Conservation (phyloP, 2,329 filamentous ascomycete species). For the Aspergillus ochraceoroseus region DNA sequence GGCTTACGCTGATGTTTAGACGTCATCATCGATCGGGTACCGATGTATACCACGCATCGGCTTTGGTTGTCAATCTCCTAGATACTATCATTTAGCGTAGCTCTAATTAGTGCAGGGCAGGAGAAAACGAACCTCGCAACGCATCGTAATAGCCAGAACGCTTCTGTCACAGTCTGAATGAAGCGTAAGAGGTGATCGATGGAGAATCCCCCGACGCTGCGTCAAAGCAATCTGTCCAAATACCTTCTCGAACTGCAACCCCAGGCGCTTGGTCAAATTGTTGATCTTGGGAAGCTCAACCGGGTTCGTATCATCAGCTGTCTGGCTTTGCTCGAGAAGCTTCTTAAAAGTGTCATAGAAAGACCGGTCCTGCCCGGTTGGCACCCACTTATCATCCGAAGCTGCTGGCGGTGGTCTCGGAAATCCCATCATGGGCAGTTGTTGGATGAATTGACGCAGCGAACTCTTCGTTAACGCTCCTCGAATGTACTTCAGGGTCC, state of each 20-base stretch:
- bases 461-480: slow-evolving; percentile 63
- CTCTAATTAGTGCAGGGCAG: too few species aligned
- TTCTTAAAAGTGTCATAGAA: slow-evolving; percentile 48
- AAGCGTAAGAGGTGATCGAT: slow-evolving; percentile 54
- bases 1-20: slow-evolving; percentile 33
- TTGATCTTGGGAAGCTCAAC: slow-evolving; percentile 58
- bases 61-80: slow-evolving; percentile 26
- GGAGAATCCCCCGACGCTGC: slow-evolving; percentile 63
- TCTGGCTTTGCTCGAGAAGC: slow-evolving; percentile 50
- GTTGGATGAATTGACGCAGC: slow-evolving; percentile 54
- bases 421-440: slow-evolving; percentile 35
- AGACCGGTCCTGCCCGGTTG: slow-evolving; percentile 34
- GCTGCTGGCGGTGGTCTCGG: slow-evolving; percentile 37
- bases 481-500: slow-evolving; percentile 72
- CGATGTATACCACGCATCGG: slow-evolving; percentile 34
- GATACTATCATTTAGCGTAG: slow-evolving; percentile 10
- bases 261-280: slow-evolving; percentile 58
- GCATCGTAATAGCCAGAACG: slow-evolving; percentile 57
- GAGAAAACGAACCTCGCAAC: slow-evolving; percentile 49
- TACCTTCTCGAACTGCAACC: slow-evolving; percentile 54
- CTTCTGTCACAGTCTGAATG: slow-evolving; percentile 37
- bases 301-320: slow-evolving; percentile 46
- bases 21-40: slow-evolving; percentile 30
- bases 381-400: slow-evolving; percentile 39
- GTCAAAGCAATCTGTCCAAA: slow-evolving; percentile 66